phyloP scores from a whole-genome alignment of 169 alveolate species.

The Eimeria necatrix region DNA sequence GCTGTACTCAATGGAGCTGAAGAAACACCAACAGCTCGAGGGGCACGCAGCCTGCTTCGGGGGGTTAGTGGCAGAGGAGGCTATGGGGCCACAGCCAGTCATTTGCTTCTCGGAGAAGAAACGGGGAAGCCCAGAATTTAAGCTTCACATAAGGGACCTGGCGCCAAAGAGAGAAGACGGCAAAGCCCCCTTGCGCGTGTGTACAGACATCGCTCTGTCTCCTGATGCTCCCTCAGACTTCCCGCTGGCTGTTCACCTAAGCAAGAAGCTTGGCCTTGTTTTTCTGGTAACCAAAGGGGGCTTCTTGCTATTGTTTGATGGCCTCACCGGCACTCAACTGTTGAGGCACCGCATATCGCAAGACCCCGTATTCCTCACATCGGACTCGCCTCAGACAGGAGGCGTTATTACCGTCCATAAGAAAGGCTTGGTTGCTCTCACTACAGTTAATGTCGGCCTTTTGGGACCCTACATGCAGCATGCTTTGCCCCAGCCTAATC shows the following conservation, averaged over 20 bases:
- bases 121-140: constrained; percentile 67
- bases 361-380: constrained; percentile 84
- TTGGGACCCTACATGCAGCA: constrained; percentile 75
- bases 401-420: constrained; percentile 86
- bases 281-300: constrained; percentile 91
- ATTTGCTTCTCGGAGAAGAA: constrained; percentile 84
- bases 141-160: constrained; percentile 81
- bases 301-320: constrained; percentile 87
- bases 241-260: constrained; percentile 84
- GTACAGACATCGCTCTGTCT: constrained; percentile 71
- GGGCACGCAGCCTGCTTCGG: constrained; percentile 97
- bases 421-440: constrained; percentile 84
- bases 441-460: constrained; percentile 77
- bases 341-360: constrained; percentile 79
- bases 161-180: constrained; percentile 79
- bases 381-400: constrained; percentile 83
- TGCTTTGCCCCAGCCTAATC: constrained; percentile 71
- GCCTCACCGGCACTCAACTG: constrained; percentile 85
- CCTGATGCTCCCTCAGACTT: constrained; percentile 86
- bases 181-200: constrained; percentile 78
- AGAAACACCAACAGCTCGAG: constrained; percentile 95
- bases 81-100: constrained; percentile 85
- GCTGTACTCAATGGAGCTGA: constrained; percentile 89
- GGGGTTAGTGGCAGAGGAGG: constrained; percentile 91
- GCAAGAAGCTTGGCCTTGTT: constrained; percentile 86